Evolutionary conservation across 345 rosid species (phyloP), one percentile per base, ranked within the genome.

Genomic region (Salix dunnii): DNA sequence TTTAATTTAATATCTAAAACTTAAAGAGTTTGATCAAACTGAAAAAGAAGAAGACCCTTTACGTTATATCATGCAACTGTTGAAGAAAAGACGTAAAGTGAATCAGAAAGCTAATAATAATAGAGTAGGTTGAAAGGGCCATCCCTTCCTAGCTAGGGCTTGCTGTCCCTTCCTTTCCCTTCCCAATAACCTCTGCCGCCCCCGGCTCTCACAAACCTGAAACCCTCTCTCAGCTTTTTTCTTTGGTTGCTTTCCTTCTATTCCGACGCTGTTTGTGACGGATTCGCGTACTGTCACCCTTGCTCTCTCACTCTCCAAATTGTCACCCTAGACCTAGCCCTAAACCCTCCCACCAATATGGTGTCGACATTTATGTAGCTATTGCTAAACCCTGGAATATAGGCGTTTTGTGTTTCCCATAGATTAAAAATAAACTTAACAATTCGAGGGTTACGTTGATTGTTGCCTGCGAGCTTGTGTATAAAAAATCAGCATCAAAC

Each of bases 221-320:
- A 33, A 33, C 36, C 60, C 58, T 51, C 60, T 53, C 60, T 21
- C 27, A 16, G 21, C 58, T 3, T 38, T 18, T 49, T 35, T 74
- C 53, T n/a, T 11, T 7, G 16, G 27, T 72, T 48, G 12, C 27
- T 62, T 49, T 48, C 43, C 65, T 81, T 74, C 75, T 77, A 68
- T 77, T 80, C 83, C 72, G 71, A 74, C 73, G 79, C 79, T 66
- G 81, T 27, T 27, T 51, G 68, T 79, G 79, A 81, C 40, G 72
- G 80, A 76, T 68, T 78, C 78, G 76, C 63, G 63, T 58, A 58
- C 63, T 58, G 63, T 58, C 5, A 58, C n/a, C 28, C 23, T 55
- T 25, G 7, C 23, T 23, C 62, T 10, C 28, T 55, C 14, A 3
- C 60, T 20, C 9, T 20, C 27, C 63, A 9, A 1, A 2, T 10